These are phyloP conservation scores for Fusarium dimerum DNA, from an alignment of 2,329 filamentous ascomycete species.

Conservation along the genomic window DNA sequence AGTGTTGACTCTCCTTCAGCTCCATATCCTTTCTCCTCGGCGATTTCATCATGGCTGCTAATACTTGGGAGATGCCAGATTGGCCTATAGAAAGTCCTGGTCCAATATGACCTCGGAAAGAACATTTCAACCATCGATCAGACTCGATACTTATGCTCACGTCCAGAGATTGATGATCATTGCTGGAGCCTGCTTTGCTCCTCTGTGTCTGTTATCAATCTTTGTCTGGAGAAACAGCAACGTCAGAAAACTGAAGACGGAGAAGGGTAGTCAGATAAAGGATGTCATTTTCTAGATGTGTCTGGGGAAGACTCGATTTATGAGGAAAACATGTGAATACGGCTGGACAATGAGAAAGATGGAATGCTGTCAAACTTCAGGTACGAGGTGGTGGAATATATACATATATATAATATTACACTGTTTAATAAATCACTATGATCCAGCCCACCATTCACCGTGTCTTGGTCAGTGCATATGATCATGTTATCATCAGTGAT, in stretches of 20 bases:
- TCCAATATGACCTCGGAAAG: neutral
- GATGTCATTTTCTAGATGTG: neutral
- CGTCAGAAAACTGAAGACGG: neutral
- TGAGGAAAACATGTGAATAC: too few species aligned
- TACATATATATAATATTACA: too few species aligned
- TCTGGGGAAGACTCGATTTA: neutral
- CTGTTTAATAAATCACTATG: too few species aligned
- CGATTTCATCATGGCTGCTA: neutral
- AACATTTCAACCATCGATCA: neutral
- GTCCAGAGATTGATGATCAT: neutral
- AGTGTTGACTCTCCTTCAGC: too few species aligned
- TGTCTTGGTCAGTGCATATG: too few species aligned
- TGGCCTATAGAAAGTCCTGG: neutral
- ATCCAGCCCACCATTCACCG: too few species aligned
- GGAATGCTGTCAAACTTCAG: too few species aligned
- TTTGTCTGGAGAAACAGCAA: constrained; percentile 3
- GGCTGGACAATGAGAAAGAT: too few species aligned
- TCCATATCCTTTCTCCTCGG: too few species aligned
- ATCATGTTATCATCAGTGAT: too few species aligned
- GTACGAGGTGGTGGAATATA: too few species aligned
- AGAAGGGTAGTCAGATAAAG: constrained; percentile 1
- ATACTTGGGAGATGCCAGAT: neutral
- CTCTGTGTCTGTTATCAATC: neutral
- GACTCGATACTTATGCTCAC: constrained; percentile 1
- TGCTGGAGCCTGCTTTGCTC: constrained; percentile 1